A percentile compares a stretch with the other conserved stretches of the same genome.
Conservation (phyloP, 1,139 yeast genomes). For the Geotrichum cucujoidarum region DNA sequence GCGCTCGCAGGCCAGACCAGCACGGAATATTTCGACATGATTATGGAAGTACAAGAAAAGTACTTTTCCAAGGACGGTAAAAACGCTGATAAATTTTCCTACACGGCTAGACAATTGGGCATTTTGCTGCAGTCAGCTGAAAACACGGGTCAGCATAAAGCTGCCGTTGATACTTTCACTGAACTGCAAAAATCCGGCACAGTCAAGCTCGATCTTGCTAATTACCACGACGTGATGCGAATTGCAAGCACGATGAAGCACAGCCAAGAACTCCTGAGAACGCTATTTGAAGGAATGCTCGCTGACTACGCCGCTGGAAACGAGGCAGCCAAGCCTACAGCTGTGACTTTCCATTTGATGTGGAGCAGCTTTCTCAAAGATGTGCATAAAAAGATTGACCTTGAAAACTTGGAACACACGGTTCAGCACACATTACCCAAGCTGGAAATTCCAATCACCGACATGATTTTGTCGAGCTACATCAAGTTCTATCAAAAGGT, state of each 20-base stretch:
- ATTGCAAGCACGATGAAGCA: slow-evolving; percentile 6
- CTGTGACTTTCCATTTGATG: slow-evolving; percentile 10
- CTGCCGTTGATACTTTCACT: slow-evolving; percentile 7
- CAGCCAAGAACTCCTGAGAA: slow-evolving; percentile 2
- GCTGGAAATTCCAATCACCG: slow-evolving; percentile 11
- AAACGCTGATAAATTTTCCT: slow-evolving; percentile 10
- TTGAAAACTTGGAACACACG: slow-evolving; percentile 8
- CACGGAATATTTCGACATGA: slow-evolving; percentile 3
- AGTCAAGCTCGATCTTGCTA: slow-evolving; percentile 13
- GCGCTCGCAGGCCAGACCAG: slow-evolving; percentile 12
- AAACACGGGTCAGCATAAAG: slow-evolving; percentile 9
- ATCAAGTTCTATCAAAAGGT: slow-evolving; percentile 12
- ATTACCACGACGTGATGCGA: slow-evolving; percentile 16
- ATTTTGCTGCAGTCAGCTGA: slow-evolving; percentile 17
- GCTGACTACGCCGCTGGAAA: slow-evolving; percentile 5
- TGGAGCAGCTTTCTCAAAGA: slow-evolving; percentile 14
- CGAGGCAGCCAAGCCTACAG: slow-evolving; percentile 7
- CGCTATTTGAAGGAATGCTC: slow-evolving; percentile 12
- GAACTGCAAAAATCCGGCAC: not conserved
- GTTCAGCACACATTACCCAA: slow-evolving; percentile 9
- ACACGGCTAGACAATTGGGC: slow-evolving; percentile 16
- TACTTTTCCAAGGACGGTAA: slow-evolving; percentile 11
- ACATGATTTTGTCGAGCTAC: slow-evolving; percentile 13
- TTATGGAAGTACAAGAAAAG: slow-evolving; percentile 5
- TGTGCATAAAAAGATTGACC: slow-evolving; percentile 12